phyloP scores from a whole-genome alignment of 768 basidiomycete genomes.

The Rhodotorula sphaerocarpa region DNA sequence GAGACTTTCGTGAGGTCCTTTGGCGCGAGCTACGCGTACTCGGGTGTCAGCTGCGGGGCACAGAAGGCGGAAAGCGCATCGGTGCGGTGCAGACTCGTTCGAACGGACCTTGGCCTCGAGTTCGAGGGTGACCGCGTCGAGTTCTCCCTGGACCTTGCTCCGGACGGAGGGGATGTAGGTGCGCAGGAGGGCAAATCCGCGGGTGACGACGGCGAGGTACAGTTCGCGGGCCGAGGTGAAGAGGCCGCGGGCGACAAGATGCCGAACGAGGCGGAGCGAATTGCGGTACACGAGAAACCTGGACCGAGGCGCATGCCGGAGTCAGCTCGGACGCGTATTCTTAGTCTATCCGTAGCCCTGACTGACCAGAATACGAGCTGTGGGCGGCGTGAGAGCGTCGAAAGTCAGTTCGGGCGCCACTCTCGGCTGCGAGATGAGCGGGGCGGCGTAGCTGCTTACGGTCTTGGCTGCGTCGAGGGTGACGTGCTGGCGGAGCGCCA shows the following conservation, averaged over 20 bases:
- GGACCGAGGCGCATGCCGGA: no score
- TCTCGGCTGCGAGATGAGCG: no score
- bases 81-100: neutral
- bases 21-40: neutral
- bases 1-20: neutral
- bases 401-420: no score
- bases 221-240: constrained; percentile 9
- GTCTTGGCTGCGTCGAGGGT: no score
- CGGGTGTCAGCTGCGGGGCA: neutral
- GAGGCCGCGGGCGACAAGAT: constrained; percentile 22
- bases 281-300: constrained; percentile 20
- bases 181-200: constrained; percentile 7
- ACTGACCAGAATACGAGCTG: no score
- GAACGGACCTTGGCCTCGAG: constrained; percentile 18
- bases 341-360: no score
- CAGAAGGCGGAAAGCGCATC: neutral
- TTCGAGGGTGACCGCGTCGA: constrained; percentile 24
- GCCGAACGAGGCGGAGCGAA: neutral
- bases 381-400: no score
- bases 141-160: constrained; percentile 27
- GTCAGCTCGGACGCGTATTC: no score
- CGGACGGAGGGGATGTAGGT: constrained; percentile 21
- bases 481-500: no score
- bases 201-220: constrained; percentile 17
- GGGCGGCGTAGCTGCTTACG: no score